Base-by-base conservation (phyloP, 2,329 filamentous ascomycete genomes). In the Rasamsonia emersonii region DNA sequence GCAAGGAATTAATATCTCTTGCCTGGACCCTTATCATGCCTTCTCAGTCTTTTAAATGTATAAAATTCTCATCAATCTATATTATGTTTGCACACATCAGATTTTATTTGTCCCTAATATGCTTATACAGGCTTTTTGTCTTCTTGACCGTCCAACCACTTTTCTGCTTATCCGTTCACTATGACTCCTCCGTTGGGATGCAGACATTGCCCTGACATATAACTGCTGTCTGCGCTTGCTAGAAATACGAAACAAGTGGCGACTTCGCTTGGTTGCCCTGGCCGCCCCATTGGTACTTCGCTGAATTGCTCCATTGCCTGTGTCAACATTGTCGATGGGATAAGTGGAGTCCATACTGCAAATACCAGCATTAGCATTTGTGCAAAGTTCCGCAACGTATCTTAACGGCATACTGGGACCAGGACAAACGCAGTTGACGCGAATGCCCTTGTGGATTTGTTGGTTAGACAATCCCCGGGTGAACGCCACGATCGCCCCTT, bases 231-330 rank as follows among this genome's bases (percentile, higher is more conserved):
- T 37, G 70, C 64, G 31, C 76, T 79, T 0, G 84, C 84, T 42
- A 93, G 62, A 58, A 91, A 91, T 3, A 91, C 82, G 36, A 86
- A 82, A 47, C 79, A 85, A 0, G 82, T 80, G 0, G 82, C 84
- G 40, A 91, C 80, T 66, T 93, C 85, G 35, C 75, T 82, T 2
- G 83, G 85, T 58, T 91, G 84, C 2, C 75, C 79, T 0, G 82
- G 82, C 13, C 85, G 67, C 3, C 83, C 83, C 65, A 91, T 85
- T 0, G 83, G 84, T 14, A 71, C 71, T 2, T 68, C 73, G 9
- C 65, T 70, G 55, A 89, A 89, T 39, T 81, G 63, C 57, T 85
- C 75, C 59, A 85, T 75, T 0, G 79, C 79, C 40, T 78, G 64
- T 2, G 77, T 67, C 33, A 64, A 73, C 81, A 86, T 86, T 0